These are phyloP conservation scores for Leccinum uliginosum DNA, from an alignment of 768 basidiomycete species.

Conservation along the genomic window DNA sequence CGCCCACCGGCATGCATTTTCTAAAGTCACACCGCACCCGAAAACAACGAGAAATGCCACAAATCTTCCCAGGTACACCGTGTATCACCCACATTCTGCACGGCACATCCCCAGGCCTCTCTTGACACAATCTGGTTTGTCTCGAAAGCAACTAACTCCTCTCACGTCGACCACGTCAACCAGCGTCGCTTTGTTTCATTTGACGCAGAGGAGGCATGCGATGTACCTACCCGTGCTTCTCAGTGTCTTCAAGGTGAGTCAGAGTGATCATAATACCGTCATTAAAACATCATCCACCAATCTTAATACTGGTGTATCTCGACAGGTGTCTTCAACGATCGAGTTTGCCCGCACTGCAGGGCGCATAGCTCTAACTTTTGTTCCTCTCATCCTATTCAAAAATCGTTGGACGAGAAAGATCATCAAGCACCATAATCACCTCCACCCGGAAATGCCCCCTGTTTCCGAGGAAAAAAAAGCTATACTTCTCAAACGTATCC, in stretches of 20 bases:
- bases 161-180: not conserved
- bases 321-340: constrained; percentile 68
- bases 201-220: constrained; percentile 32
- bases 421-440: constrained; percentile 42
- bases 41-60: not conserved
- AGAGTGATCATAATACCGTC: not conserved
- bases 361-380: constrained; percentile 69
- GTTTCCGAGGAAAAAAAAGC: constrained; percentile 52
- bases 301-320: not conserved
- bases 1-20: not conserved
- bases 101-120: constrained; percentile 4
- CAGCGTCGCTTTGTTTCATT: constrained; percentile 35
- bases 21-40: not conserved
- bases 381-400: constrained; percentile 63
- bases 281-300: not conserved
- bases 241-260: constrained; percentile 63
- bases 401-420: constrained; percentile 48
- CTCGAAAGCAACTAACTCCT: constrained; percentile 3
- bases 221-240: constrained; percentile 49
- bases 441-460: constrained; percentile 35
- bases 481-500: constrained; percentile 43
- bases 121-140: constrained; percentile 2
- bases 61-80: not conserved
- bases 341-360: constrained; percentile 66
- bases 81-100: not conserved